Conservation (phyloP, 2,329 filamentous ascomycete species). For the Sarocladiaceae sp. region DNA sequence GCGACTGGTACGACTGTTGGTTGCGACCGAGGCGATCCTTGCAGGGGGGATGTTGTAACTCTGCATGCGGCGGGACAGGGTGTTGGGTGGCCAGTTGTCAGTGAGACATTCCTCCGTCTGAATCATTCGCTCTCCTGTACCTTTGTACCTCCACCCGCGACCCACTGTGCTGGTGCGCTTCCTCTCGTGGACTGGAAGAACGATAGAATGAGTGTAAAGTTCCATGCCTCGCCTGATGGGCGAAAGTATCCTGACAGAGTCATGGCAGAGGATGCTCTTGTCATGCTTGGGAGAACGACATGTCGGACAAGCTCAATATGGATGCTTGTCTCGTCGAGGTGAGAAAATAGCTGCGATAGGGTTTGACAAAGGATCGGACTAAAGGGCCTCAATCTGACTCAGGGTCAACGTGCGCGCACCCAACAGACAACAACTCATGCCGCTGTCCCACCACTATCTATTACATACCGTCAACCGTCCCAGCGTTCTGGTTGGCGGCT, state of each 20-base stretch:
- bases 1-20: neutral
- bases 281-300: too few relatives aligned
- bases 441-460: neutral
- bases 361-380: too few relatives aligned
- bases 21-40: neutral
- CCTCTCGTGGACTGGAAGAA: neutral
- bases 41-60: neutral
- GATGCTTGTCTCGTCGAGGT: too few relatives aligned
- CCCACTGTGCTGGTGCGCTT: neutral
- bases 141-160: neutral
- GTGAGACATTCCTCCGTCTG: neutral
- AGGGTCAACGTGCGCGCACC: too few relatives aligned
- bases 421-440: slow-evolving; percentile 2
- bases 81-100: neutral
- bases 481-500: slow-evolving; percentile 8
- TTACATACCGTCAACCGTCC: slow-evolving; percentile 4
- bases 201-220: too few relatives aligned
- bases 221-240: too few relatives aligned
- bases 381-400: neutral
- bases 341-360: too few relatives aligned
- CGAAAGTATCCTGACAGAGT: too few relatives aligned
- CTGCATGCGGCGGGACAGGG: neutral
- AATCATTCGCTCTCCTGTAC: neutral
- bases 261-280: too few relatives aligned
- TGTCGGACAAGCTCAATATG: too few relatives aligned